A percentile compares a stretch with the other conserved stretches of the same genome.
Conservation (phyloP, 306 rosid species). For the Lathyrus aphaca region DNA sequence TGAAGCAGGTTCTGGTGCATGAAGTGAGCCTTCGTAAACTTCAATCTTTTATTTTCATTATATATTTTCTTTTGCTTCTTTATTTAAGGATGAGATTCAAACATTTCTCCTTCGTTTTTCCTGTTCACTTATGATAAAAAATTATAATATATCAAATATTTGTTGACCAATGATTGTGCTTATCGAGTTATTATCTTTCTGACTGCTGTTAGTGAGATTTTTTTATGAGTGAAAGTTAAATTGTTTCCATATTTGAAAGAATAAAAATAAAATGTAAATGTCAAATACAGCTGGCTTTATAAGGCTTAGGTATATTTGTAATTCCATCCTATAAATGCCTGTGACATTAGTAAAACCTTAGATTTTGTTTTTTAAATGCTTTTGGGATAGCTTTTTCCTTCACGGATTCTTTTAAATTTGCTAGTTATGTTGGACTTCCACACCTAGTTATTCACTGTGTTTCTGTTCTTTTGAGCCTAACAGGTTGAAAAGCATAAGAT, state of each 20-base stretch:
- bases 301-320: not conserved
- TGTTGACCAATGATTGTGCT: conserved; percentile 25
- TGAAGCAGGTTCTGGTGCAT: conserved; percentile 84
- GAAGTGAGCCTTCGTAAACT: conserved; percentile 63
- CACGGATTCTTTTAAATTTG: conserved; percentile 23
- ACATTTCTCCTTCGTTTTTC: conserved; percentile 4
- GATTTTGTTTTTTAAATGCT: not conserved
- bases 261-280: conserved; percentile 22
- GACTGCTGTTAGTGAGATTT: conserved; percentile 17
- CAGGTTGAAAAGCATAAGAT: conserved; percentile 93
- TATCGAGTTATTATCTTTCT: not conserved
- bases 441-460: conserved; percentile 1
- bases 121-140: conserved; percentile 4
- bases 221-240: not conserved
- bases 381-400: conserved; percentile 16
- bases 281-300: conserved; percentile 17
- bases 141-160: not conserved
- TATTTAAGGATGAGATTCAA: conserved; percentile 29
- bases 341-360: conserved; percentile 24
- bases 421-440: not conserved
- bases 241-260: conserved; percentile 27
- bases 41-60: conserved; percentile 20
- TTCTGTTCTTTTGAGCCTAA: conserved; percentile 25
- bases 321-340: conserved; percentile 4
- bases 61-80: conserved; percentile 1